Evolutionary conservation across 495 filamentous ascomycete species (phyloP).

Genomic region (Extremus antarcticus): DNA sequence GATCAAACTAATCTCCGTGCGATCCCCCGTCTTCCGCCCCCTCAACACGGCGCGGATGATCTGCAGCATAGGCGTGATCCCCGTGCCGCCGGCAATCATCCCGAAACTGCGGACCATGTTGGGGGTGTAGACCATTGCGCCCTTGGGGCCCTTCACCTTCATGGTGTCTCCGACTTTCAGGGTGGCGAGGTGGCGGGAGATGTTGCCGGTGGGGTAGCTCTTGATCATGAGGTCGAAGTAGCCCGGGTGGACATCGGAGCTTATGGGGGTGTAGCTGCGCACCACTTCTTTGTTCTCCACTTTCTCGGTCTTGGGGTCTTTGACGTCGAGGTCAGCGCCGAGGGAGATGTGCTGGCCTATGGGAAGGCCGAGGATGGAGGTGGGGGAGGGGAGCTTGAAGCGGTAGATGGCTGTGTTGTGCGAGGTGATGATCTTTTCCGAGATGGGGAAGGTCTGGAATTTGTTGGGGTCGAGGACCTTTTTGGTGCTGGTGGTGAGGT

Average conservation of each 20-base stretch:
- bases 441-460: slow-evolving; percentile 82
- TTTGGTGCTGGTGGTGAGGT: slow-evolving; percentile 35
- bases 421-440: slow-evolving; percentile 83
- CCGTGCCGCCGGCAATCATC: slow-evolving; percentile 96
- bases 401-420: slow-evolving; percentile 99
- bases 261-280: slow-evolving; percentile 94
- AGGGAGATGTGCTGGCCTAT: slow-evolving; percentile 99
- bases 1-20: slow-evolving; percentile 81
- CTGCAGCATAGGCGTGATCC: slow-evolving; percentile 97
- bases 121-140: slow-evolving; percentile 89
- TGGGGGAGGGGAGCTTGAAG: slow-evolving; percentile 66
- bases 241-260: slow-evolving; percentile 80
- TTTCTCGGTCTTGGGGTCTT: slow-evolving; percentile 41
- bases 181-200: slow-evolving; percentile 77
- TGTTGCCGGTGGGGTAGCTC: slow-evolving; percentile 92
- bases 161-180: slow-evolving; percentile 77
- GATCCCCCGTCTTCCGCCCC: slow-evolving; percentile 62
- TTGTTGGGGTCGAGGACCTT: slow-evolving; percentile 76
- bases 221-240: slow-evolving; percentile 96
- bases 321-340: slow-evolving; percentile 42
- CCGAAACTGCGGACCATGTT: slow-evolving; percentile 91
- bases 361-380: slow-evolving; percentile 81
- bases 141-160: slow-evolving; percentile 85
- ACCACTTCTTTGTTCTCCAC: slow-evolving; percentile 77
- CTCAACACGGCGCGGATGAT: slow-evolving; percentile 82